Conservation (phyloP, 306 rosid genomes). For the Ormosia emarginata region DNA sequence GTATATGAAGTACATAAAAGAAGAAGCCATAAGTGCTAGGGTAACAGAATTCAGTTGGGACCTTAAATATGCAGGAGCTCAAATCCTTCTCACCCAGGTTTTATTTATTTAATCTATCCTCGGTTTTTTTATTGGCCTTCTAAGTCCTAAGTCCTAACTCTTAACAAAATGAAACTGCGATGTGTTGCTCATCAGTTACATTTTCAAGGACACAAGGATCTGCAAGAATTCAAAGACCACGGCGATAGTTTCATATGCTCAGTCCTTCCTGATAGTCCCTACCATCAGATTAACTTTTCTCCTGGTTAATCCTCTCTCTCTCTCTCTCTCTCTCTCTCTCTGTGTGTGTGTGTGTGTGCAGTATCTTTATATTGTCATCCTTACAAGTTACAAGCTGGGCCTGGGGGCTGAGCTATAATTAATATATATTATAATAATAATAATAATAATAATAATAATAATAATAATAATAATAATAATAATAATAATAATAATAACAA, state of each 20-base stretch:
- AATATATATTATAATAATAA: not conserved
- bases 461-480: not conserved
- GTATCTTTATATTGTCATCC: not conserved
- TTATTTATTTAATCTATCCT: not conserved
- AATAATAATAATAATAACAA: not conserved
- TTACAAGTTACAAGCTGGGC: not conserved
- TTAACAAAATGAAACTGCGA: not conserved
- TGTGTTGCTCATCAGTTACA: constrained; percentile 38
- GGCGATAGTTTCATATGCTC: constrained; percentile 81
- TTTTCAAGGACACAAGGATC: constrained; percentile 47
- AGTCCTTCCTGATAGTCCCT: constrained; percentile 79
- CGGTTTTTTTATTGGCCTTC: not conserved
- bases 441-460: not conserved
- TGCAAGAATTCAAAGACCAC: constrained; percentile 51
- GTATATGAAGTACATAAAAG: constrained; percentile 52
- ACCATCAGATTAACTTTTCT: constrained; percentile 48
- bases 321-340: not conserved
- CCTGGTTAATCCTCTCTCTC: constrained; percentile 41
- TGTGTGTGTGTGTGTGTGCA: not conserved
- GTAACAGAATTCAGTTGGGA: constrained; percentile 96
- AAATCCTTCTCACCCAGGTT: constrained; percentile 67
- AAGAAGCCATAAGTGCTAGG: constrained; percentile 59
- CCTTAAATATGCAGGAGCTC: constrained; percentile 91
- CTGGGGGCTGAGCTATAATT: not conserved
- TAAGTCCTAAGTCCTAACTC: not conserved